Base-by-base conservation (phyloP, 1,139 yeast genomes). In the Yamadazyma epiphylla region DNA sequence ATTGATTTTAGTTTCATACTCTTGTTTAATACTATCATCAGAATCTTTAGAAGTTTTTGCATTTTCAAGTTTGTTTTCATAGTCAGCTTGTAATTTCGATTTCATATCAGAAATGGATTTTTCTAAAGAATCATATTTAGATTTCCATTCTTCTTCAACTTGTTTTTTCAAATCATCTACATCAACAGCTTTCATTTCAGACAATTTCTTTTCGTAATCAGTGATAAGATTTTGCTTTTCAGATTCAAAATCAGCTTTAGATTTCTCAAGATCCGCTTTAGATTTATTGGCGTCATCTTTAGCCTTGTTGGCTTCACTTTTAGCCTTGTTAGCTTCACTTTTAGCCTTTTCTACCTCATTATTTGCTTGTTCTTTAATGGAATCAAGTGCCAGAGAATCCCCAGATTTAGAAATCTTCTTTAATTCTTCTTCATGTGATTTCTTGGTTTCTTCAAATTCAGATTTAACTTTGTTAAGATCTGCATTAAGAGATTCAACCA, bases 401-500 rank as follows among this genome's bases (percentile, higher is more conserved):
- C 31, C 30, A 5, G 19, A 30, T 44, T 49, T 28, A 45, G 45
- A 15, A 29, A 23, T n/a, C 21, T 31, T 26, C 36, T 27, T 15
- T 5, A 26, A 7, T 12, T 11, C 23, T n/a, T 14, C 13, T 5
- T 21, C 21, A 13, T 11, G 15, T 17, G 40, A 42, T 7, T 32
- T 38, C 29, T 37, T 47, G 30, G 49, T 30, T 10, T 43, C 40
- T 11, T 42, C 41, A 27, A 42, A 23, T 19, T 38, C 35, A 25
- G 43, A 42, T 5, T 26, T 36, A 16, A 47, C 32, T 27, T 33
- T 38, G 11, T 38, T 34, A 26, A 55, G 36, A 30, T 55, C 53
- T 11, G 33, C 43, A 36, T 48, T 55, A 42, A 50, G 48, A 16
- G 42, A 43, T 22, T 42, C 51, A 32, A 61, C 55, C 27, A 46